phyloP scores from a whole-genome alignment of 768 basidiomycete genomes.

The Phlebiopsis flavidoalba region DNA sequence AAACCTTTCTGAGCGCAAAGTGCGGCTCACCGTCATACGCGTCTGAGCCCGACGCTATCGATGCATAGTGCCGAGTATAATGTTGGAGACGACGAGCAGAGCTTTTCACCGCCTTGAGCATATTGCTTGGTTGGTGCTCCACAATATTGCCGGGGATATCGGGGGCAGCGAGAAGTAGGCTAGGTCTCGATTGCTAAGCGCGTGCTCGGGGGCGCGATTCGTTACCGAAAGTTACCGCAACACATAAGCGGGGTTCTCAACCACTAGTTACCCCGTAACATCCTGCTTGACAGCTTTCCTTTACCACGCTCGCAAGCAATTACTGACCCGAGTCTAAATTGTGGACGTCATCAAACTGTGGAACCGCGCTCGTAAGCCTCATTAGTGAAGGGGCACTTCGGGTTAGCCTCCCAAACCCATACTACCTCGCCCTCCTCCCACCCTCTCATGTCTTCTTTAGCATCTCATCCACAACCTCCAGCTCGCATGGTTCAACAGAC shows the following conservation, averaged over 20 bases:
- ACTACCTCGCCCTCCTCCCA: not conserved
- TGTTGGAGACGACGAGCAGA: not conserved
- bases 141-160: not conserved
- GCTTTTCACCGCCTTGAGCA: not conserved
- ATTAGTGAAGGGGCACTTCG: not conserved
- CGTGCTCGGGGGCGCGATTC: not conserved
- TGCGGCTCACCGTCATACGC: slow-evolving; percentile 12
- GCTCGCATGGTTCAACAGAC: slow-evolving; percentile 62
- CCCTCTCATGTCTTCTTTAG: slow-evolving; percentile 1
- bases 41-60: slow-evolving; percentile 8
- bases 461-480: not conserved
- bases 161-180: not conserved
- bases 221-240: not conserved
- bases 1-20: not conserved
- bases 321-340: not conserved
- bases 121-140: not conserved
- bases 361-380: not conserved
- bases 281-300: not conserved
- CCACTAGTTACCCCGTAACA: not conserved
- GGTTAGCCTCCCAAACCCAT: not conserved
- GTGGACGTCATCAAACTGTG: not conserved
- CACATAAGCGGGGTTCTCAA: not conserved
- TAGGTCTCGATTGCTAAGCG: not conserved
- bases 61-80: slow-evolving; percentile 6
- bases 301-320: not conserved